Base-by-base conservation (phyloP, 2,329 filamentous ascomycete genomes). In the Capronia epimyces region DNA sequence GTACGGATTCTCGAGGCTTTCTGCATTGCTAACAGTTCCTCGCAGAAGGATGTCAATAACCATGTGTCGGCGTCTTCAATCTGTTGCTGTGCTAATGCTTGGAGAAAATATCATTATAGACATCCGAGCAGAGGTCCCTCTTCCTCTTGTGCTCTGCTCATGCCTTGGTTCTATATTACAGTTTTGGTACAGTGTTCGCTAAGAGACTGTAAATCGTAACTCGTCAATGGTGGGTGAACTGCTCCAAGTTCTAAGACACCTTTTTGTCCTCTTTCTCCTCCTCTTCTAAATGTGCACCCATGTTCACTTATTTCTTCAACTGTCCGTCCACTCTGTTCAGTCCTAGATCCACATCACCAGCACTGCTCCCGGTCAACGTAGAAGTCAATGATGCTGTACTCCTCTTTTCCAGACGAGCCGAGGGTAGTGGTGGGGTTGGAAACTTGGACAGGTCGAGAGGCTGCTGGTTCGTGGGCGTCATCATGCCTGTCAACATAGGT, bases 361-460 rank as follows among this genome's bases (percentile, higher is more conserved):
- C 44, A 34, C 52, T 55, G 31, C 43, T 50, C 49, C 40, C 36
- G 3, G 34, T 32, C 42, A 41, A 39, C 22, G 49, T 42, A 20
- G 52, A 52, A 20, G 43, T 45, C 25, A 42, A 50, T 29, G 55
- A 57, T 9, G 36, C 37, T 37, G 49, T 46, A 52, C 37, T 48
- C 45, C 34, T 51, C 34, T 46, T 53, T 2, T 29, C 47, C 3
- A 37, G 34, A 10, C 36, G 31, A 25, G 55, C 49, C 20, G 49
- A 50, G 24, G 55, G 55, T 3, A 57, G 27, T 20, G 55, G 55
- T 5, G 55, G 55, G 15, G 52, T 55, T n/a, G 55, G 52, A 36
- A 44, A 55, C 15, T 27, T 39, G 10, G 52, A 50, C 12, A 49
- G 40, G 29, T 55, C 49, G 16, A 48, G 22, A 2, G 29, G 4